Evolutionary conservation across 2,329 filamentous ascomycete genomes (phyloP).

Genomic region (Bertia moriformis): DNA sequence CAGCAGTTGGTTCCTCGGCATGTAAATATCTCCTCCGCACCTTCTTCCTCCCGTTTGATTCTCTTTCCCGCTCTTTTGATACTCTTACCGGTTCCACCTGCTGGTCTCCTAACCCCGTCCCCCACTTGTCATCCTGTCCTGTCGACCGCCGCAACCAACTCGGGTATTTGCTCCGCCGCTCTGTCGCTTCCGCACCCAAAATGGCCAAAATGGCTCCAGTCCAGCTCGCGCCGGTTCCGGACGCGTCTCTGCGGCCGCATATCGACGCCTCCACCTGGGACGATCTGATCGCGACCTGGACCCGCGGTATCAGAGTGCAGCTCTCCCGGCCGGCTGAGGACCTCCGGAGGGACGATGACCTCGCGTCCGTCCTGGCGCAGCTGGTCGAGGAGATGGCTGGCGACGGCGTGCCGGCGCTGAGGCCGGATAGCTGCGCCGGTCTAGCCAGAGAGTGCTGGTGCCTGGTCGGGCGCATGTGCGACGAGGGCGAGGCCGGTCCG

Average conservation of each 20-base stretch:
- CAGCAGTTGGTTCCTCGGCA: too few relatives aligned
- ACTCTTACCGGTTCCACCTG: too few relatives aligned
- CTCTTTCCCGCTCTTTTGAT: too few relatives aligned
- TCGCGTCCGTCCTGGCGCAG: slow-evolving; percentile 48
- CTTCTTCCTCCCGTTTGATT: too few relatives aligned
- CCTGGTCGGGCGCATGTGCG: slow-evolving; percentile 42
- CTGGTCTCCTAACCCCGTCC: too few relatives aligned
- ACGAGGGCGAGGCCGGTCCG: too few relatives aligned
- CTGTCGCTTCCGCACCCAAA: too few relatives aligned
- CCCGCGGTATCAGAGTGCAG: slow-evolving; percentile 49
- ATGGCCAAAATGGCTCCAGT: slow-evolving; percentile 16
- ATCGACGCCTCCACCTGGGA: slow-evolving; percentile 64
- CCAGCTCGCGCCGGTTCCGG: slow-evolving; percentile 63
- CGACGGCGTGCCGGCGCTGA: slow-evolving; percentile 18
- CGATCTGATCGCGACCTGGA: slow-evolving; percentile 64
- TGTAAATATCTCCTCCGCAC: too few relatives aligned
- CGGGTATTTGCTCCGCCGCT: too few relatives aligned
- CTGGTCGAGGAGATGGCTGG: slow-evolving; percentile 43
- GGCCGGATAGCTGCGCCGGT: slow-evolving; percentile 26
- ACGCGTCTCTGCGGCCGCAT: slow-evolving; percentile 47
- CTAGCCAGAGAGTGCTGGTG: slow-evolving; percentile 46
- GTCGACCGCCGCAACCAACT: too few relatives aligned
- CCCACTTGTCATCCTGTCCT: too few relatives aligned
- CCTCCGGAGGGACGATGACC: slow-evolving; percentile 42
- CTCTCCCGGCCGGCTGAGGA: slow-evolving; percentile 39